Conservation (phyloP, 345 rosid genomes). For the Rhizophora apiculata region DNA sequence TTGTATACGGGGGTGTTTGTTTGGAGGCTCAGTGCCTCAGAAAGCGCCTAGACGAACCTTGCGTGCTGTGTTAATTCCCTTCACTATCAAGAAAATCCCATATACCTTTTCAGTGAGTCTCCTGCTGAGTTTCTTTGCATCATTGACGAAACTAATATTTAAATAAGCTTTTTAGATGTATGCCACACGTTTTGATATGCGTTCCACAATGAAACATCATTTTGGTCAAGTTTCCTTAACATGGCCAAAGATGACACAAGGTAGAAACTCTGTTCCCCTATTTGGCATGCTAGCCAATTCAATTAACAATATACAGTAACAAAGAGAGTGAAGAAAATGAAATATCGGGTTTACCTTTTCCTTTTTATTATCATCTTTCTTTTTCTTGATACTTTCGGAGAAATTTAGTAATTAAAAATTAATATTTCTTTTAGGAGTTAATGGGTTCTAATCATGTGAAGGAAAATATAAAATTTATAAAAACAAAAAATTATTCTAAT, state of each 20-base stretch:
- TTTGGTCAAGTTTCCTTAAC: background rate
- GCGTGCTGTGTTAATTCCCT: conserved; percentile 22
- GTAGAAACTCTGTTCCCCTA: background rate
- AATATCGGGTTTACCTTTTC: background rate
- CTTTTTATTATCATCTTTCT: no score
- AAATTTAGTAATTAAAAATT: no score
- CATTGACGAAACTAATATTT: conserved; percentile 19
- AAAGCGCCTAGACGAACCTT: conserved; percentile 46
- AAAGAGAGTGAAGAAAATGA: background rate
- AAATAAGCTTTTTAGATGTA: conserved; percentile 8
- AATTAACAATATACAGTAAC: background rate
- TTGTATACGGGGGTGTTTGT: background rate
- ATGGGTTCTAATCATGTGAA: no score
- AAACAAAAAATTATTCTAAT: no score
- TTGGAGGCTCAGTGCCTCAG: conserved; percentile 35
- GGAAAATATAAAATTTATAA: no score
- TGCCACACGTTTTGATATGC: background rate
- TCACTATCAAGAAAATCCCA: conserved; percentile 33
- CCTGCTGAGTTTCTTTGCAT: conserved; percentile 23
- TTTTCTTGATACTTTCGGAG: background rate
- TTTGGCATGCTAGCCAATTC: background rate
- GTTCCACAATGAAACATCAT: conserved; percentile 3
- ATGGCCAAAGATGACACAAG: background rate
- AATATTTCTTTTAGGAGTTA: no score
- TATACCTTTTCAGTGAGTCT: conserved; percentile 37